Evolutionary conservation across 169 alveolate species (phyloP), one percentile per base, ranked within the genome.

Genomic region (Cryptosporidium parvum): DNA sequence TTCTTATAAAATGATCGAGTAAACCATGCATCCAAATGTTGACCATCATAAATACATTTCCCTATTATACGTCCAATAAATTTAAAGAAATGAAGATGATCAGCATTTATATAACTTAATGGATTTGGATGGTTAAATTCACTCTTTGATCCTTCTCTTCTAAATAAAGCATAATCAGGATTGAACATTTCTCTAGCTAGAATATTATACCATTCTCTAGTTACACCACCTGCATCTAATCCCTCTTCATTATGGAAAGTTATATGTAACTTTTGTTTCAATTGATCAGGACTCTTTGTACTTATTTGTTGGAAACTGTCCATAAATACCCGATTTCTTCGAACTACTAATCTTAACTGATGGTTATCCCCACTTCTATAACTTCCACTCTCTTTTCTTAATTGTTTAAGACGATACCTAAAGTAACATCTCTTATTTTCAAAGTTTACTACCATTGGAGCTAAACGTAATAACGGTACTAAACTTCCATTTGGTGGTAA

Each of bases 181-280:
- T 99, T 98, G 92, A 99, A 98, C 96, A 99, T 98, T 93, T 98
- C 99, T 91, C 96, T 96, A 39, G 99, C 98, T 70, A 99, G 92
- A 33, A 97, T 95, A 37, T 96, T 95, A 84, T 96, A 97, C 99
- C 99, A 98, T 92, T 99, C 99, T 89, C 99, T 93, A 42, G 99
- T 97, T 7, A 99, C 95, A 14, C 99, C 99, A 6, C 99, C 99
- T 18, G 99, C 99, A 92, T 99, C 99, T 70, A 98, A 94, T 33
- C 99, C 99, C 87, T 98, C 99, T 92, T 99, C 99, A 48, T 98
- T 99, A 65, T 95, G 95, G 91, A 98, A 99, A 35, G 95, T 91
- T 31, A 99, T 98, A 53, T 94, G 92, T 56, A 98, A 91, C 91
- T 96, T 97, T 42, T 99, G 98, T 86, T 97, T 95, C 96, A 97